Base-by-base conservation (phyloP, 208 protist genomes). In the Trypanosoma grayi region DNA sequence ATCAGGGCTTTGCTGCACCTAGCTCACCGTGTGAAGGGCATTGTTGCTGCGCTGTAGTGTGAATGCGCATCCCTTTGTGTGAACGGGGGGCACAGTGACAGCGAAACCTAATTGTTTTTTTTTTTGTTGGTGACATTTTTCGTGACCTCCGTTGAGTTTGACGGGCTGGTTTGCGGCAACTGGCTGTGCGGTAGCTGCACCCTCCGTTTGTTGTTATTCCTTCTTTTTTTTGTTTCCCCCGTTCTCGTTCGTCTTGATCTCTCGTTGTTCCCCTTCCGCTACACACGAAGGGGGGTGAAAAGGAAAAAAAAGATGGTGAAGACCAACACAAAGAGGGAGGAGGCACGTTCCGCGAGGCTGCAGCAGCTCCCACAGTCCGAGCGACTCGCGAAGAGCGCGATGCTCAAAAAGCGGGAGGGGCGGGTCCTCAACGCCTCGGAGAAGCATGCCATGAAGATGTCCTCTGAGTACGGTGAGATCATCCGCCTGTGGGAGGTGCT, bases 371-470 rank as follows among this genome's bases (percentile, higher is more conserved):
- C 90, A 28, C 75, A 79, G 51, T 83, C 82, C 10, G 80, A 93
- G 59, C 60, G 90, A 18, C 70, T 95, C 0, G 52, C 52, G 2
- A 95, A 93, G 69, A 87, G 58, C 33, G 90, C 90, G 0, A 47
- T 89, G 31, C 92, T 95, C 63, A 95, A 95, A 71, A 95, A 93
- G 70, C 88, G 84, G 52, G 86, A 92, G 44, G 83, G 81, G 24
- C 78, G 90, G 25, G 81, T 95, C 20, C 73, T 95, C n/a, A 79
- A 90, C 51, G 73, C 90, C 0, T 27, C 77, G 7, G 90, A 95
- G 62, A 95, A 95, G 71, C 90, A 93, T 41, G 86, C 86, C 7
- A 70, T 95, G 27, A 93, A 92, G 69, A 95, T 95, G 90, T 76
- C 70, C 2, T 92, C 86, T 10, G 83, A 89, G 55, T 85, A 92